Evolutionary conservation across 139 green algal species (phyloP), one percentile per base, ranked within the genome.

Genomic region (Trebouxia sp.): DNA sequence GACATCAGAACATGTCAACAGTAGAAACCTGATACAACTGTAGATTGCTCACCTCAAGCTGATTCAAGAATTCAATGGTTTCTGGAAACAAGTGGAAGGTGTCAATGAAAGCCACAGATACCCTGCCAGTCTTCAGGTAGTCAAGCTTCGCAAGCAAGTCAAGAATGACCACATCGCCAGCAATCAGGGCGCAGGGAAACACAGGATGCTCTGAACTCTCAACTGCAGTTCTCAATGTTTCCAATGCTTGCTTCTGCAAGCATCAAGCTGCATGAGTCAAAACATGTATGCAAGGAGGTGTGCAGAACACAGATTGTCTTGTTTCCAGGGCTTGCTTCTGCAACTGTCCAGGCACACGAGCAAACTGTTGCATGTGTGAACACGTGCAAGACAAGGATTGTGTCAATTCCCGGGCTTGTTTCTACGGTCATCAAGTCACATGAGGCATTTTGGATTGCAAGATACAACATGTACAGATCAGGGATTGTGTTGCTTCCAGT

Each of bases 31-130:
- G 24, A 1, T 35, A 67, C 26, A 67, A 37, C 12, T 15, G 58
- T n/a, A 7, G 26, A 37, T 24, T 45, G 69, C 32, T 26, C 47
- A 88, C 81, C 85, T 92, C 87, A 35, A 89, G 80, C 48, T 86
- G 81, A 1, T 84, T 53, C 76, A 92, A 48, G n/a, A 92, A 90
- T 0, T 78, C 43, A 38, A 84, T 56, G 5, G 87, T 92, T 70
- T 92, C 88, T 30, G 82, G 80, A 48, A 91, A 92, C 15, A 92
- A 76, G 83, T 92, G 88, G 75, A 90, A 91, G n/a, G 88, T 92
- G 78, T 92, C 87, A 14, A 92, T 80, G 67, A 90, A 89, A 38
- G 89, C 75, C 14, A 92, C 79, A 75, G 88, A 15, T 14, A 87
- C 76, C 17, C 17, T 38, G 37, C 58, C 51, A 24, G 74, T 55